These are phyloP conservation scores for Pseudogymnoascus sp. DNA, from an alignment of 2,329 filamentous ascomycete genomes.

Conservation along the genomic window DNA sequence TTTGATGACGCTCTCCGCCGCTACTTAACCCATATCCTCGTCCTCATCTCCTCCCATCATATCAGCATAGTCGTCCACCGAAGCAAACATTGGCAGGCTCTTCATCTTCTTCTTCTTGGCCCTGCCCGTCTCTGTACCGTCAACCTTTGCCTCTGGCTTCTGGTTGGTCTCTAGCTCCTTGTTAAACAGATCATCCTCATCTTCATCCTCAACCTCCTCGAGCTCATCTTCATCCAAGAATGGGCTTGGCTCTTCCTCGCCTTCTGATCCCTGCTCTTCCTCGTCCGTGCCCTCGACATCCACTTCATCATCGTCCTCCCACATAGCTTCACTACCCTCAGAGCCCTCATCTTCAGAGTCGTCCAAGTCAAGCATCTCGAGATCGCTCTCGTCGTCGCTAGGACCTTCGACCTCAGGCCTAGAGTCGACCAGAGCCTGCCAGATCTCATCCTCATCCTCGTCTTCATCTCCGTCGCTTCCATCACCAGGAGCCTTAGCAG, in stretches of 20 bases:
- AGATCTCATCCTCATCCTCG: constrained; percentile 71
- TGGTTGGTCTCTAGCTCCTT: constrained; percentile 28
- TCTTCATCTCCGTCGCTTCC: constrained; percentile 42
- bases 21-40: constrained; percentile 16
- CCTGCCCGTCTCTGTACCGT: constrained; percentile 33
- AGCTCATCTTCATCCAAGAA: constrained; percentile 25
- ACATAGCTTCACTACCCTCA: constrained; percentile 23
- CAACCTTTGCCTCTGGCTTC: constrained; percentile 37
- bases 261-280: constrained; percentile 39
- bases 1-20: not conserved
- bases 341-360: constrained; percentile 34
- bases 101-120: constrained; percentile 79
- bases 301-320: constrained; percentile 41
- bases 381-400: constrained; percentile 46
- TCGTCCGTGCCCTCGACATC: constrained; percentile 41
- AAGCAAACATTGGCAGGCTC: constrained; percentile 85
- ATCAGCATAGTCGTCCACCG: constrained; percentile 85
- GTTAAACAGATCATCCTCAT: constrained; percentile 39
- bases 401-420: constrained; percentile 66
- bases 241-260: constrained; percentile 27
- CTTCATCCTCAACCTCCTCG: constrained; percentile 36
- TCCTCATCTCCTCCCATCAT: constrained; percentile 68
- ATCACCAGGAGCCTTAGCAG: constrained; percentile 40
- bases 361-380: constrained; percentile 47
- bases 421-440: constrained; percentile 80